Evolutionary conservation across 2,329 filamentous ascomycete species (phyloP).

Genomic region (Neodidymelliopsis sp.): DNA sequence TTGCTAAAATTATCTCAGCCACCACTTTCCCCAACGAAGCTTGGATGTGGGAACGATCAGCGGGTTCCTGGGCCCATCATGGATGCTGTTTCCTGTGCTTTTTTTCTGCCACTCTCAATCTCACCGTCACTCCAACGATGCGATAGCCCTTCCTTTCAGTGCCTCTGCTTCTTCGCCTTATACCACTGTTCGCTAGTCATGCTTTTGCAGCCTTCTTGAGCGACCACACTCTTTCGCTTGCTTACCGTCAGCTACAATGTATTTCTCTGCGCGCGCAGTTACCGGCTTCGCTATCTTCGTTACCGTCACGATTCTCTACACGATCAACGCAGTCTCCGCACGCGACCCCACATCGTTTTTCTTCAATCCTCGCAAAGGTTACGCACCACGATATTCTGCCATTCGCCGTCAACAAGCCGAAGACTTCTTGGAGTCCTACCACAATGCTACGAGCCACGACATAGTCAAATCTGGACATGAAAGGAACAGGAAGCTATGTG

Average conservation of each 20-base stretch:
- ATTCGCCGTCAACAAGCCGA: slow-evolving; percentile 42
- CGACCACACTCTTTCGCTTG: slow-evolving; percentile 7
- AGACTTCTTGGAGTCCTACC: slow-evolving; percentile 32
- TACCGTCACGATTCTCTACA: slow-evolving; percentile 31
- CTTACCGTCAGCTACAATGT: slow-evolving; percentile 24
- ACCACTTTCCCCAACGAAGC: slow-evolving; percentile 16
- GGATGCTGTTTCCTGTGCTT: slow-evolving; percentile 16
- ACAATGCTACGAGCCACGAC: slow-evolving; percentile 21
- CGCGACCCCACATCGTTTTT: slow-evolving; percentile 48
- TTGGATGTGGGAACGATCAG: slow-evolving; percentile 20
- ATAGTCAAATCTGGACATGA: slow-evolving; percentile 24
- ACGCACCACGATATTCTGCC: slow-evolving; percentile 43
- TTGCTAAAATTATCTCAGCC: slow-evolving; percentile 17
- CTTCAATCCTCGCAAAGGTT: slow-evolving; percentile 44
- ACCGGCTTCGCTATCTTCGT: slow-evolving; percentile 27
- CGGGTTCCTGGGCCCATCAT: slow-evolving; percentile 11
- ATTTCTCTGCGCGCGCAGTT: slow-evolving; percentile 32
- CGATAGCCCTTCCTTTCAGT: slow-evolving; percentile 5
- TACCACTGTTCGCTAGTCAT: no score
- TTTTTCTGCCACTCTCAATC: slow-evolving; percentile 14
- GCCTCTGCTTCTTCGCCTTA: not conserved
- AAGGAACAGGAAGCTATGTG: slow-evolving; percentile 47
- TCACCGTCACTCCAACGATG: slow-evolving; percentile 13
- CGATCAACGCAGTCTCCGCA: slow-evolving; percentile 33
- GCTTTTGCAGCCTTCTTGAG: slow-evolving; percentile 13